Conservation (phyloP, 208 protist genomes). For the Trypanosoma vivax region DNA sequence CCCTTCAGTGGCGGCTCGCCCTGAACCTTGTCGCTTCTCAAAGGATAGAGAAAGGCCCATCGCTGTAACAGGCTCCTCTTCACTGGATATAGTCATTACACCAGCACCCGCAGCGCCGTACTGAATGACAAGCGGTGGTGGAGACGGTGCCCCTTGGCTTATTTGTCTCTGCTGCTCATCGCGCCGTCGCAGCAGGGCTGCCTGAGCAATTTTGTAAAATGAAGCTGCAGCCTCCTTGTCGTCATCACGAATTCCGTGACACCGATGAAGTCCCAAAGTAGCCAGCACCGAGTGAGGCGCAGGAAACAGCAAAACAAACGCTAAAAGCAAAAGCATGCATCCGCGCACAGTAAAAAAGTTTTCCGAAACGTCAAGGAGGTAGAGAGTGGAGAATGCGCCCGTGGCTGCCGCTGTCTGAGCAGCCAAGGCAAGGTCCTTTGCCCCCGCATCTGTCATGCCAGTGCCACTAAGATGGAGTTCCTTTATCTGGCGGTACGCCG, state of each 20-base stretch:
- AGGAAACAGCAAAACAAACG: constrained; percentile 38
- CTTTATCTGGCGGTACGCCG: constrained; percentile 43
- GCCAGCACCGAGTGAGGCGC: constrained; percentile 15
- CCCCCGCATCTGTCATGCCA: constrained; percentile 58
- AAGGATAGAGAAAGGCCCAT: too few species aligned
- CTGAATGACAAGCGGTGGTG: constrained; percentile 18
- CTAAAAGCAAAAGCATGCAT: constrained; percentile 36
- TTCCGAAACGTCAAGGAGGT: constrained; percentile 49
- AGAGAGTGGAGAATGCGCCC: constrained; percentile 38
- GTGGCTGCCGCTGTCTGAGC: constrained; percentile 25
- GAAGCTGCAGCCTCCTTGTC: constrained; percentile 5
- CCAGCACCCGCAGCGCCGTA: constrained; percentile 9
- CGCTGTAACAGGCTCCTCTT: neutral
- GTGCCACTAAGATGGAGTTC: constrained; percentile 53
- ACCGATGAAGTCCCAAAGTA: constrained; percentile 42
- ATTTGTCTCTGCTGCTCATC: constrained; percentile 9
- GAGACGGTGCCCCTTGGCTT: neutral
- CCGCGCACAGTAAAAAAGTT: constrained; percentile 53
- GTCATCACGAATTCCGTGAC: constrained; percentile 21
- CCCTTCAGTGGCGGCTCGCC: too few species aligned
- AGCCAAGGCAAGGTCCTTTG: constrained; percentile 40
- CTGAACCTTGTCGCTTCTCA: too few species aligned
- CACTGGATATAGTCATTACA: constrained; percentile 6
- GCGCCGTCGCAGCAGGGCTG: constrained; percentile 20
- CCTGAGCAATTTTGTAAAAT: constrained; percentile 11